Base-by-base conservation (phyloP, 305 asterid genomes). In the Andrographis paniculata region DNA sequence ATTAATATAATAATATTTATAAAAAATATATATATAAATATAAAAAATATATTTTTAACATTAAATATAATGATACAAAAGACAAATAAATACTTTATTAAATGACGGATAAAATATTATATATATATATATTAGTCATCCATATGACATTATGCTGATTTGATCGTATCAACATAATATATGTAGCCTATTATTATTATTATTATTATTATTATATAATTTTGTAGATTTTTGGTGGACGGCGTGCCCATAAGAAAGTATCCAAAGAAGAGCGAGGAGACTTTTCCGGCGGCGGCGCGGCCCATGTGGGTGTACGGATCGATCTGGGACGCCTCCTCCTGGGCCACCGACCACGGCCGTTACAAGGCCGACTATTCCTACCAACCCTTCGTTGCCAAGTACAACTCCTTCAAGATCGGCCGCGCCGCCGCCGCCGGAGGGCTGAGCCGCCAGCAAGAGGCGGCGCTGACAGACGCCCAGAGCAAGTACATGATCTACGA, bases 261-360 rank as follows among this genome's bases (percentile, higher is more conserved):
- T 60, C 79, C 72, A 1, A 69, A 66, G 53, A 80, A 74, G 53
- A 68, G 73, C 48, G 91, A 83, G 13, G 83, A 58, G 1, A 73
- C 94, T 6, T 87, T 82, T 51, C 96, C 96, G 0, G 7, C 35
- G 8, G 62, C 96, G 0, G 7, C 35, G 8, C 62, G 94, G 60
- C 85, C 94, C 14, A 66, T 87, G 93, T 76, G 71, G 60, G 50
- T 71, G 35, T 80, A 87, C 24, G 96, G 91, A 1, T 83, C 96
- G 0, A 73, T 87, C 4, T 87, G 96, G 96, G 96, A 87, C 24
- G 96, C 96, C 18, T 87, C 96, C 1, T 62, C 93, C 0, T 87
- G 96, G 96, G 96, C 96, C 54, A 87, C 96, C 0, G 96, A 83
- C 30, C 54, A 74, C 11, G 96, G 96, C 14, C 63, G 52, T 52